These are phyloP conservation scores for Farysia itapuensis DNA, from an alignment of 1,284 basidiomycete species.

Conservation along the genomic window DNA sequence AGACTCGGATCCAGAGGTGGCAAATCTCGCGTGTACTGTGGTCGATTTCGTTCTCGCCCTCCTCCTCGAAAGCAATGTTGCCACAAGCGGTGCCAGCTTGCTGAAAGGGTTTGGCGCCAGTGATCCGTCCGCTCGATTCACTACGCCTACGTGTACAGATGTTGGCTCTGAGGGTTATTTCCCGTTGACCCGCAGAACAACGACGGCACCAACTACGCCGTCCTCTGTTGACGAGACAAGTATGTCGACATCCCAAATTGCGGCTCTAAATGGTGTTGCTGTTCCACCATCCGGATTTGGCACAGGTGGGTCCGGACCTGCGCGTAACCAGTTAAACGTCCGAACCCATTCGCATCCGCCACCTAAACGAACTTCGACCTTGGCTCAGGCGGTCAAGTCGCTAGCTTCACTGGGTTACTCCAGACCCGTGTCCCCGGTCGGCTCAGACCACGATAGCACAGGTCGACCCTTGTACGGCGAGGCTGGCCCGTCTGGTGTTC, in stretches of 20 bases:
- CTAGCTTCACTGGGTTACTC: conserved; percentile 52
- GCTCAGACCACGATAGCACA: conserved; percentile 25
- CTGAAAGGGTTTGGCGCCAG: conserved; percentile 20
- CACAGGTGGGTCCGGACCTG: conserved; percentile 28
- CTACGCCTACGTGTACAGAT: conserved; percentile 51
- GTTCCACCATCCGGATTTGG: conserved; percentile 31
- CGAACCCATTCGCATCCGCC: conserved; percentile 62
- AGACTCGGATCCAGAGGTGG: conserved; percentile 90
- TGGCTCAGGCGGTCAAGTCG: conserved; percentile 49
- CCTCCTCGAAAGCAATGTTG: conserved; percentile 83
- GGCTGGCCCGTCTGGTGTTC: conserved; percentile 27
- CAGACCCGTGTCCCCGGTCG: conserved; percentile 38
- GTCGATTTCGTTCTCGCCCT: conserved; percentile 90
- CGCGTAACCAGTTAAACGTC: conserved; percentile 10
- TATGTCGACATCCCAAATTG: conserved; percentile 32
- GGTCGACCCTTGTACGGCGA: conserved; percentile 28
- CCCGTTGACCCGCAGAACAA: conserved; percentile 60
- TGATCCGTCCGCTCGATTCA: conserved; percentile 36
- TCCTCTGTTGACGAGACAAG: conserved; percentile 55
- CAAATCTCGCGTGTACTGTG: conserved; percentile 83
- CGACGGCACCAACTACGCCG: conserved; percentile 54
- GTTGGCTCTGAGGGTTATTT: conserved; percentile 61
- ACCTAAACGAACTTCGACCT: conserved; percentile 30
- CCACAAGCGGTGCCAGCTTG: conserved; percentile 50
- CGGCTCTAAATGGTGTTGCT: conserved; percentile 20